These are phyloP conservation scores for Patellifolia procumbens DNA, from an alignment of 179 eudicot genomes.

Conservation along the genomic window DNA sequence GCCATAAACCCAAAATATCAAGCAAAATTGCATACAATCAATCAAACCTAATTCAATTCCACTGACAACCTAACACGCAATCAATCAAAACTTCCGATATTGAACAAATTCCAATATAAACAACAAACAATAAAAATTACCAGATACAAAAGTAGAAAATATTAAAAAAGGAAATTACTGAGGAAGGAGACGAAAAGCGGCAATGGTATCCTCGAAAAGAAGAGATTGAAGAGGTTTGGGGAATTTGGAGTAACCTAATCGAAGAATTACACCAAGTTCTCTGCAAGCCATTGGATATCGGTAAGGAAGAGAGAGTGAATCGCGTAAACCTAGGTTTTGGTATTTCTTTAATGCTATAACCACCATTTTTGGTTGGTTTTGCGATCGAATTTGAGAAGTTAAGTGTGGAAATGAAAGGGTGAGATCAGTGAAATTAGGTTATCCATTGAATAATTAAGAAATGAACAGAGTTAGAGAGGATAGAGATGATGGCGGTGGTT, in stretches of 20 bases:
- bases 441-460: not conserved
- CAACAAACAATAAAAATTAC: not conserved
- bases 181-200: constrained; percentile 79
- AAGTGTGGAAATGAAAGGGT: not conserved
- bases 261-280: constrained; percentile 63
- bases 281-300: constrained; percentile 60
- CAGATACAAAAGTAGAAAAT: not conserved
- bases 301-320: constrained; percentile 41
- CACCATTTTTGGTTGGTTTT: constrained; percentile 19
- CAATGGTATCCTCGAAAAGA: constrained; percentile 60
- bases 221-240: constrained; percentile 73
- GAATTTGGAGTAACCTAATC: constrained; percentile 44
- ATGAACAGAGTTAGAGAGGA: not conserved
- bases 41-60: constrained; percentile 14
- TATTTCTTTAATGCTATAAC: constrained; percentile 50
- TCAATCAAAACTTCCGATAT: not conserved
- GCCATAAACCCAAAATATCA: no score
- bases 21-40: not conserved
- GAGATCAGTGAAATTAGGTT: not conserved
- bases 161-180: constrained; percentile 46
- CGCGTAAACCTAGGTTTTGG: constrained; percentile 43
- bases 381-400: not conserved
- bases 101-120: not conserved
- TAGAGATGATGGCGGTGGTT: not conserved
- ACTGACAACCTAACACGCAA: not conserved